These are phyloP conservation scores for Metschnikowia amazonensis DNA, from an alignment of 805 yeast species.

Conservation along the genomic window DNA sequence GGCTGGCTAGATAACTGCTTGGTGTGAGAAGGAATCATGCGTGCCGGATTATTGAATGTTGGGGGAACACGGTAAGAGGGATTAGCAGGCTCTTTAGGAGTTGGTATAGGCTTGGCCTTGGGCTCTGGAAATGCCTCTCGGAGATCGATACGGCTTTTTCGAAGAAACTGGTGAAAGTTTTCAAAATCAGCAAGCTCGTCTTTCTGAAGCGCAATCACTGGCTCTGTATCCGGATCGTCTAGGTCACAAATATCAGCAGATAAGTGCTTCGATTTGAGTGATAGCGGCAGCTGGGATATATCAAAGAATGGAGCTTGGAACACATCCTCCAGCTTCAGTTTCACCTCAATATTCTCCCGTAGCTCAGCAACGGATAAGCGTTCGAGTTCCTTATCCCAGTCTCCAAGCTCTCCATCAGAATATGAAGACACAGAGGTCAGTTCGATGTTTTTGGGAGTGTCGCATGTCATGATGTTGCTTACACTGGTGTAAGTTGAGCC, in stretches of 20 bases:
- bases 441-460: neutral
- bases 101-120: constrained; percentile 19
- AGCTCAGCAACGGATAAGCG: neutral
- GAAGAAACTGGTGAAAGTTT: constrained; percentile 25
- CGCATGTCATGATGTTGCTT: constrained; percentile 14
- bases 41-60: constrained; percentile 37
- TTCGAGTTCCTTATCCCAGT: neutral
- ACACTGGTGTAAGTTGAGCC: constrained; percentile 14
- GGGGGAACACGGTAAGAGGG: constrained; percentile 12
- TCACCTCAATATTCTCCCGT: neutral
- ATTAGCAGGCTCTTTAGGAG: neutral
- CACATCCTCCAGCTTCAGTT: neutral
- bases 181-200: constrained; percentile 19
- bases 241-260: constrained; percentile 4
- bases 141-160: constrained; percentile 33
- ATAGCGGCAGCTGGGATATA: constrained; percentile 9
- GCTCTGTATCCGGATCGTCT: constrained; percentile 8
- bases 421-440: constrained; percentile 3
- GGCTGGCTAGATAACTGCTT: constrained; percentile 18
- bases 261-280: constrained; percentile 1
- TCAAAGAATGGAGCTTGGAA: neutral
- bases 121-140: constrained; percentile 28
- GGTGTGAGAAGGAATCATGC: constrained; percentile 17
- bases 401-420: constrained; percentile 1
- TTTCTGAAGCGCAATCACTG: neutral